Base-by-base conservation (phyloP, 2,329 filamentous ascomycete species). In the Drechslerella stenobrocha region DNA sequence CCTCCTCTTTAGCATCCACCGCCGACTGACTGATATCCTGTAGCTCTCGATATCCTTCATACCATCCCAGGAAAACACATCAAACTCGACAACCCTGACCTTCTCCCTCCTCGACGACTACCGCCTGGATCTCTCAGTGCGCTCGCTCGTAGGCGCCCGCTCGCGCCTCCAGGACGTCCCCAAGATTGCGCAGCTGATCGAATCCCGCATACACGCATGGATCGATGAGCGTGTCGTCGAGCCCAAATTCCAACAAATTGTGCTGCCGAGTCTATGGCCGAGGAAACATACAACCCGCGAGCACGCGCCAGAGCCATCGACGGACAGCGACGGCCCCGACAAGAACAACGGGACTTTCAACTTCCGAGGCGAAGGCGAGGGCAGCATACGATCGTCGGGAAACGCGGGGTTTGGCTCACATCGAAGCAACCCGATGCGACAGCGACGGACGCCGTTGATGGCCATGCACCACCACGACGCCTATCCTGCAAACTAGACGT, bases 31-130 rank as follows among this genome's bases (percentile, higher is more conserved):
- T 26, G n/a, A 3, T 23, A 2, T 45, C 72, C 34, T 15, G 20
- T 37, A 70, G 69, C 79, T 98, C 15, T 95, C 89, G 44, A 88
- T 97, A 44, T 95, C 90, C 0, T 95, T 97, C 74, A 89, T 95
- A 64, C 93, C 93, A 1, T 84, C 83, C 13, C 77, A 77, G 18
- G 71, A 72, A 37, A 72, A 70, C 74, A 76, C 59, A 70, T 73
- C 84, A 22, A 88, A 84, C 2, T 88, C 88, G 2, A 96, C 93
- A 2, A 95, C 90, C 75, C 87, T 98, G 76, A 89, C 89, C 0
- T 97, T 98, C 77, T 95, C 90, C 59, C 98, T 98, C 75, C 81
- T 92, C 30, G 88, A 92, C 75, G 89, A 93, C 77, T 95, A 95
- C 77, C 81, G 89, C 23, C 81, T 95, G 18, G 89, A 93, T 75